phyloP scores from a whole-genome alignment of 1,139 yeast species.

The Saccharomyces hybrid region DNA sequence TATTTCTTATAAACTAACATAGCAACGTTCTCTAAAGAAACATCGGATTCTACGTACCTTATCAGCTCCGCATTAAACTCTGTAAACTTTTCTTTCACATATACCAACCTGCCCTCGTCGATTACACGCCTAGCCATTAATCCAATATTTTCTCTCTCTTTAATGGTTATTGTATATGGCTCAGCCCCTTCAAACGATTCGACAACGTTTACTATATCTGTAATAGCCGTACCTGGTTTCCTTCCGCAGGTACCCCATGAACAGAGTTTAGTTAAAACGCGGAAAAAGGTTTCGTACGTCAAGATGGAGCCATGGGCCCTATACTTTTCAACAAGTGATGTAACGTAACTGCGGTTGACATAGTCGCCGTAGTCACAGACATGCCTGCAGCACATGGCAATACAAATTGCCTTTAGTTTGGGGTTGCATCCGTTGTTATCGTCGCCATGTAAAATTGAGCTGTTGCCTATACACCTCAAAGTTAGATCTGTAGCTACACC shows the following conservation, averaged over 20 bases:
- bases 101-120: constrained; percentile 51
- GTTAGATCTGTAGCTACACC: constrained; percentile 93
- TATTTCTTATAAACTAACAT: constrained; percentile 33
- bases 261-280: constrained; percentile 52
- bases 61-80: constrained; percentile 43
- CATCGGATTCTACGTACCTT: constrained; percentile 48
- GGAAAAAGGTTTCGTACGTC: constrained; percentile 35
- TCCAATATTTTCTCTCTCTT: constrained; percentile 54
- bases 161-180: constrained; percentile 38
- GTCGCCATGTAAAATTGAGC: constrained; percentile 18
- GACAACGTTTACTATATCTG: constrained; percentile 25
- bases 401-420: constrained; percentile 49
- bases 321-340: constrained; percentile 29
- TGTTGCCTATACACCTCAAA: constrained; percentile 53
- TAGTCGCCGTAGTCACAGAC: constrained; percentile 55
- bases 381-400: constrained; percentile 95
- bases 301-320: constrained; percentile 11
- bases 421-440: neutral
- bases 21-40: constrained; percentile 69
- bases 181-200: constrained; percentile 8
- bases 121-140: constrained; percentile 59
- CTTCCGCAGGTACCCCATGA: constrained; percentile 86
- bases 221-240: constrained; percentile 35
- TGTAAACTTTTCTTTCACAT: constrained; percentile 35
- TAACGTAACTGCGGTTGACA: constrained; percentile 43